phyloP scores from a whole-genome alignment of 768 basidiomycete species.

The Lactarius evosmus region DNA sequence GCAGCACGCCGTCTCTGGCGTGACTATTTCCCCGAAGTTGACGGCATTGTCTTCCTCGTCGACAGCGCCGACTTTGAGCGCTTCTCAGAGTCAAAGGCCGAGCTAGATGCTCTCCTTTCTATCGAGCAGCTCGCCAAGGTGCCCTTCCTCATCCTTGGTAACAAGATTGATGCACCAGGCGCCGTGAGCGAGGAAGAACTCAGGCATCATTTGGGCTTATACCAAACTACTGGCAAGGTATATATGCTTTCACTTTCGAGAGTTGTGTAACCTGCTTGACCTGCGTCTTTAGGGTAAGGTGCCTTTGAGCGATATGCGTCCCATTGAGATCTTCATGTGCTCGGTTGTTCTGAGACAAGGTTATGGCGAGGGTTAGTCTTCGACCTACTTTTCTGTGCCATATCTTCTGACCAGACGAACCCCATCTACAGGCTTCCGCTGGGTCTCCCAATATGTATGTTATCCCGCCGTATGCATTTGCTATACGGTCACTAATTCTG shows the following conservation, averaged over 20 bases:
- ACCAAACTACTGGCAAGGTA: constrained; percentile 99
- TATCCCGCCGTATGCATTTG: background rate
- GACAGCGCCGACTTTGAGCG: constrained; percentile 97
- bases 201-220: constrained; percentile 90
- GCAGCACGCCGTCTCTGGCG: constrained; percentile 96
- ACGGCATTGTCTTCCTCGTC: constrained; percentile 97
- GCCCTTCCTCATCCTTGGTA: constrained; percentile 96
- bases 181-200: constrained; percentile 98
- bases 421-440: constrained; percentile 71
- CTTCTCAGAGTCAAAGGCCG: constrained; percentile 93
- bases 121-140: constrained; percentile 96
- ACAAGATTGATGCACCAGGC: constrained; percentile 99
- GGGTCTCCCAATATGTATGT: constrained; percentile 92
- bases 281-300: constrained; percentile 76
- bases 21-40: constrained; percentile 99
- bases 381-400: constrained; percentile 7
- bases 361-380: constrained; percentile 80
- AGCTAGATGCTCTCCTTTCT: constrained; percentile 91
- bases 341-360: constrained; percentile 99
- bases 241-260: constrained; percentile 21
- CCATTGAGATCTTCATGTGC: constrained; percentile 99
- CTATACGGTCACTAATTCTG: constrained; percentile 14
- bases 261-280: constrained; percentile 16
- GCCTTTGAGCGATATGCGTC: constrained; percentile 92
- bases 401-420: background rate